Conservation (phyloP, 2,329 filamentous ascomycete species). For the Chrysoporthe austroafricana region DNA sequence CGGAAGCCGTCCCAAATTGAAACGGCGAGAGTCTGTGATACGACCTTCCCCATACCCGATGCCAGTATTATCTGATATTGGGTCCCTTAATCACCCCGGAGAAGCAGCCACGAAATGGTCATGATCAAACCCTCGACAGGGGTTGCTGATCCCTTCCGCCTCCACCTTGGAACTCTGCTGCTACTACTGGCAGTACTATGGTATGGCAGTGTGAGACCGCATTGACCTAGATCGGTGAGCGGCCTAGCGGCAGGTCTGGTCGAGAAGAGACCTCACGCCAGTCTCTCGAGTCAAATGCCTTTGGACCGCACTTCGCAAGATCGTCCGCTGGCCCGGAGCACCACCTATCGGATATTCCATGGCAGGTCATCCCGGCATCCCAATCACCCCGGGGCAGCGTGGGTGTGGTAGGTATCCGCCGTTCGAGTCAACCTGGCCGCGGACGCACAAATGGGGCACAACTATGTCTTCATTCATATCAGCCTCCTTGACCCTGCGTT, state of each 20-base stretch:
- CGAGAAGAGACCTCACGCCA: neutral
- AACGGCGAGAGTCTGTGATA: slow-evolving; percentile 4
- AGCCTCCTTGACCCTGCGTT: slow-evolving; percentile 13
- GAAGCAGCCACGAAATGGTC: slow-evolving; percentile 1
- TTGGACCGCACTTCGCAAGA: neutral
- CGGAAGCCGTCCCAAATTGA: neutral
- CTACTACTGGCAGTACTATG: neutral
- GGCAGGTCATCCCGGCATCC: neutral
- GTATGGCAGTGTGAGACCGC: slow-evolving; percentile 3
- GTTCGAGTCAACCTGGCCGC: neutral
- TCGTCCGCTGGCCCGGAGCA: neutral
- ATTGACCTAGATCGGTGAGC: slow-evolving; percentile 4
- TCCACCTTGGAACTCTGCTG: neutral
- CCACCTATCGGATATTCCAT: neutral
- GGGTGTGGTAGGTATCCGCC: slow-evolving; percentile 5
- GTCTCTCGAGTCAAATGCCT: neutral
- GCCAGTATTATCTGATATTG: neutral
- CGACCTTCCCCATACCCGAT: neutral
- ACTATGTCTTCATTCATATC: slow-evolving; percentile 4
- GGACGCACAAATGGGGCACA: neutral
- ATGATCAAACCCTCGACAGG: slow-evolving; percentile 3
- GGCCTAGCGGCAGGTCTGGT: neutral
- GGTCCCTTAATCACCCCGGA: neutral
- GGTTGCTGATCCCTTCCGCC: slow-evolving; percentile 2
- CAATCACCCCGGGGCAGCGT: neutral